Evolutionary conservation across 129 eudicot genomes (phyloP), one percentile per base, ranked within the genome.

Genomic region (Centaurea solstitialis): DNA sequence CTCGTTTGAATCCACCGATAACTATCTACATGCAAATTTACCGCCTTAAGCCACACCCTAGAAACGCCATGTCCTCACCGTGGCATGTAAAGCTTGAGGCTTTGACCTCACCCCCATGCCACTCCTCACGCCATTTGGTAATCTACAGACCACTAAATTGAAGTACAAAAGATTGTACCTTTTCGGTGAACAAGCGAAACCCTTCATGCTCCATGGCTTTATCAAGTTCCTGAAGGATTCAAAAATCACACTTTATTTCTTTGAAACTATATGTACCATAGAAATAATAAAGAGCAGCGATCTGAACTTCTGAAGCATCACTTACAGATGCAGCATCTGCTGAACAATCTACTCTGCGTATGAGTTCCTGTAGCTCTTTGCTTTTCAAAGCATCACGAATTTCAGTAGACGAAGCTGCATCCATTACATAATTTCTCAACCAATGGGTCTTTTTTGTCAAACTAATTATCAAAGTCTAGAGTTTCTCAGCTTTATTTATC

Each of bases 341-440:
- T 20, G 97, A 87, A 70, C 73, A 39, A 84, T 87, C 97, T 18
- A 94, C 85, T 35, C 43, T 59, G 82, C 68, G 43, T 75, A 93
- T 87, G 22, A 93, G 93, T 85, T 87, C 88, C 85, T 85, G 93
- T 69, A 93, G 90, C 74, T 84, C 82, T 83, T 88, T 84, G 83
- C 90, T 69, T 81, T 91, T 91, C 83, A 94, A 26, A 35, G 91
- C 91, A 79, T 94, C 92, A 68, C 82, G 76, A 37, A 94, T 88
- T 84, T 94, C 98, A 69, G 67, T 77, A 50, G 90, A 88, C 13
- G 95, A 86, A 82, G 97, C 97, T 94, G 90, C 79, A 91, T 24
- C 6, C 26, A 77, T 8, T 11, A 53, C 15, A 33, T 40, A 59
- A 77, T 28, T 6, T 26, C 62, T 75, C 66, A 82, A 17, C 23